Conservation (phyloP, 306 rosid species). For the Senna siamea region DNA sequence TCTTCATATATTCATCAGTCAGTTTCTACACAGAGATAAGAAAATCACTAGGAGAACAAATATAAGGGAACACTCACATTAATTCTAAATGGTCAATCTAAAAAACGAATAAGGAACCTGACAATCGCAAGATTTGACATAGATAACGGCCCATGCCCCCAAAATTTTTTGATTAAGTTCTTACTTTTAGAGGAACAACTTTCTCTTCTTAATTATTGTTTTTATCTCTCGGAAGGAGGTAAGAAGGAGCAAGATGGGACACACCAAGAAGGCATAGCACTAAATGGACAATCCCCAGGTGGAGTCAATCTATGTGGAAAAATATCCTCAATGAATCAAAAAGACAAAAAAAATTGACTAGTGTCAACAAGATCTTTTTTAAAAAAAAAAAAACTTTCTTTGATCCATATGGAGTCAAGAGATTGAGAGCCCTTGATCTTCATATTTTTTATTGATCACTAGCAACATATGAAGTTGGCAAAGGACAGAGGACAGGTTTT, state of each 20-base stretch:
- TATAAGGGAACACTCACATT: background rate
- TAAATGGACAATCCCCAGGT: background rate
- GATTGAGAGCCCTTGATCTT: slow-evolving; percentile 2
- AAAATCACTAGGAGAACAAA: slow-evolving; percentile 24
- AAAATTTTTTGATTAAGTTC: background rate
- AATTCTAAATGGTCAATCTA: background rate
- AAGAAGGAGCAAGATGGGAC: background rate
- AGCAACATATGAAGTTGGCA: slow-evolving; percentile 14
- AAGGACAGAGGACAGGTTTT: slow-evolving; percentile 1
- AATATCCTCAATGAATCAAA: slow-evolving; percentile 18
- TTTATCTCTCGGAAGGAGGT: background rate
- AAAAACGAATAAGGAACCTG: no score
- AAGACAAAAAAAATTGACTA: slow-evolving; percentile 3
- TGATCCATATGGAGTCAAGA: slow-evolving; percentile 16
- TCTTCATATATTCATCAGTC: slow-evolving; percentile 89
- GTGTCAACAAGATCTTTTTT: background rate
- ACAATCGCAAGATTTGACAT: no score
- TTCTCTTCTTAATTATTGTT: background rate
- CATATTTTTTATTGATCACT: background rate
- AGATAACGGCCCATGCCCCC: background rate
- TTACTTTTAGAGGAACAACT: background rate
- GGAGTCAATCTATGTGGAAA: slow-evolving; percentile 8
- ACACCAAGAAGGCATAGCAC: background rate
- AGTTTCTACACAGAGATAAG: slow-evolving; percentile 65
- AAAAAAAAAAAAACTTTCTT: background rate